These are phyloP conservation scores for Mycothermus thermophilus DNA, from an alignment of 495 filamentous ascomycete genomes.

Conservation along the genomic window DNA sequence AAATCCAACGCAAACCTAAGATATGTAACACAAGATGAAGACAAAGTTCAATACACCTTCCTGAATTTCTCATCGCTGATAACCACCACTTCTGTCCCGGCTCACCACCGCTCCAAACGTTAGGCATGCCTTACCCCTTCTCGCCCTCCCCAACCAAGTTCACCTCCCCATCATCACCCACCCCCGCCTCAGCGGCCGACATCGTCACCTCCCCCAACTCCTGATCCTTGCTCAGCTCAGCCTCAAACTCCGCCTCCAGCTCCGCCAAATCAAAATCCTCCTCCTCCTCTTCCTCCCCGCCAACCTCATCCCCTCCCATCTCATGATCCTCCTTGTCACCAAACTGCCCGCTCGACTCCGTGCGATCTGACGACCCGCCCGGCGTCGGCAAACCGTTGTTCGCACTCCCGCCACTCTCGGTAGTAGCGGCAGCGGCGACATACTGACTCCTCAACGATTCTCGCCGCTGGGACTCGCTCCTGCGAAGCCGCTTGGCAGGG, in stretches of 20 bases:
- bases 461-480: slow-evolving; percentile 8
- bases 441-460: slow-evolving; percentile 17
- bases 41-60: background rate
- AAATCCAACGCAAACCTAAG: background rate
- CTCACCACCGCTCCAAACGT: too few species aligned
- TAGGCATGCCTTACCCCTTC: too few species aligned
- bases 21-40: background rate
- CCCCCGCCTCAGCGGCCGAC: slow-evolving; percentile 2
- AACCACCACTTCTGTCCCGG: too few species aligned
- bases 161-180: background rate
- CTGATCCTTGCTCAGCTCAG: too few species aligned
- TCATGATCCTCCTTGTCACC: too few species aligned
- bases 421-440: too few species aligned
- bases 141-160: background rate
- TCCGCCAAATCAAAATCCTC: slow-evolving; percentile 46
- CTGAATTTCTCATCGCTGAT: too few species aligned
- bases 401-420: too few species aligned
- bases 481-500: slow-evolving; percentile 14
- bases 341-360: too few species aligned
- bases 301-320: slow-evolving; percentile 7
- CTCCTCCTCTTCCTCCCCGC: slow-evolving; percentile 13
- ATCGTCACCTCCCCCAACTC: too few species aligned
- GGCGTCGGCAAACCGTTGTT: slow-evolving; percentile 5
- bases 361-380: too few species aligned
- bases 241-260: slow-evolving; percentile 53